These are phyloP conservation scores for Sugiyamaella sp. DNA, from an alignment of 1,139 yeast genomes.

Conservation along the genomic window DNA sequence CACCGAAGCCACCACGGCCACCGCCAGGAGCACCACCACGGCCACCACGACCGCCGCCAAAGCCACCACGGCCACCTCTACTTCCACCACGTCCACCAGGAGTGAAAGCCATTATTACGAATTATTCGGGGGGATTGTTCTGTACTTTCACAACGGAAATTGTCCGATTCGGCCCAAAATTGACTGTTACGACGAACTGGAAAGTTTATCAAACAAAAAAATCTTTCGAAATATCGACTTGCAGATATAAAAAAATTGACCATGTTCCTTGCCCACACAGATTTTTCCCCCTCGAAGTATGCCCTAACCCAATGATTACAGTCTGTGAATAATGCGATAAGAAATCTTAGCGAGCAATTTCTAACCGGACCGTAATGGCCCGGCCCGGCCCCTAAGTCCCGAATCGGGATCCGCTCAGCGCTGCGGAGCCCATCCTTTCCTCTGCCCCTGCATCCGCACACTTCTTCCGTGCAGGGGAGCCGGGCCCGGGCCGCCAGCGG, in stretches of 20 bases:
- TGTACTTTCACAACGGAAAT: conserved; percentile 5
- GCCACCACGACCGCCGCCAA: conserved; percentile 34
- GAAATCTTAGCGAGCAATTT: neutral
- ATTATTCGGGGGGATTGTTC: conserved; percentile 14
- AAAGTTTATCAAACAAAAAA: conserved; percentile 7
- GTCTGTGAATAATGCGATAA: neutral
- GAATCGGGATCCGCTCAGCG: no score
- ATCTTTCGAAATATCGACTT: neutral
- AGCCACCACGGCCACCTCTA: conserved; percentile 43
- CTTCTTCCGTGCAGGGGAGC: no score
- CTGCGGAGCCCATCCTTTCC: no score
- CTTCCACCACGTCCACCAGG: conserved; percentile 34
- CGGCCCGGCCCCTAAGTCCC: no score
- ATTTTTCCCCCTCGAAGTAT: neutral
- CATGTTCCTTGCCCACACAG: conserved; percentile 12
- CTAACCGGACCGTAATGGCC: neutral
- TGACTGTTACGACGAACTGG: conserved; percentile 5
- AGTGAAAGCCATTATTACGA: conserved; percentile 56
- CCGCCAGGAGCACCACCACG: conserved; percentile 37
- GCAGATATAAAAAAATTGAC: conserved; percentile 17
- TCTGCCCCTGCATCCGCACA: no score
- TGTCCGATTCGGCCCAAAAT: conserved; percentile 5
- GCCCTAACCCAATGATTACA: conserved; percentile 14
- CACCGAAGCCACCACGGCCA: conserved; percentile 42
- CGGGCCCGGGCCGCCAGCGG: no score